Evolutionary conservation across 163 green algal genomes (phyloP).

Genomic region (Picocystis sp.): DNA sequence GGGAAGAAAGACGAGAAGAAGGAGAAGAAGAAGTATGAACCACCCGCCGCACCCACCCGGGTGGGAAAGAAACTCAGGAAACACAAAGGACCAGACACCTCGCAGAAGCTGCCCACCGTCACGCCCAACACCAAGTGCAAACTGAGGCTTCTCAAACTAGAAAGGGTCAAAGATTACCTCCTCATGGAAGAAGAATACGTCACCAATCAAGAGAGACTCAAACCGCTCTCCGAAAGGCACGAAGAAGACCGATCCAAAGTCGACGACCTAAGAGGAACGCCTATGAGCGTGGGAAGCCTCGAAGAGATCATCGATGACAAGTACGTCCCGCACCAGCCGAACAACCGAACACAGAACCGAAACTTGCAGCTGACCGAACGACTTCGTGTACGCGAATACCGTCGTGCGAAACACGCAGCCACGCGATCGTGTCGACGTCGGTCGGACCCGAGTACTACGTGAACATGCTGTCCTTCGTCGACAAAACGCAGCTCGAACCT

Average conservation of each 20-base stretch:
- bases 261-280: constrained; percentile 85
- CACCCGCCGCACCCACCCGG: constrained; percentile 69
- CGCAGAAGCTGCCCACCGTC: constrained; percentile 30
- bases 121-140: constrained; percentile 89
- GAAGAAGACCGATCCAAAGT: constrained; percentile 91
- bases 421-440: constrained; percentile 85
- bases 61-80: constrained; percentile 85
- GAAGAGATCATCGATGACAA: constrained; percentile 99
- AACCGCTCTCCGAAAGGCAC: constrained; percentile 82
- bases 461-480: constrained; percentile 90
- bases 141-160: constrained; percentile 87
- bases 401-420: constrained; percentile 31
- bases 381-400: too few relatives aligned
- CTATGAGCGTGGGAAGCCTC: constrained; percentile 83
- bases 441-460: constrained; percentile 98
- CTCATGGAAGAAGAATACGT: constrained; percentile 98
- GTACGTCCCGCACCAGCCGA: constrained; percentile 20
- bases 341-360: too few relatives aligned
- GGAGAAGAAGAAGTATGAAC: constrained; percentile 86
- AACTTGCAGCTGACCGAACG: too few relatives aligned
- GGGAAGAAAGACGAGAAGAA: constrained; percentile 67
- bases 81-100: constrained; percentile 32
- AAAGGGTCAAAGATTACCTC: constrained; percentile 94
- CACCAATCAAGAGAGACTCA: constrained; percentile 74
- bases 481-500: constrained; percentile 95